These are phyloP conservation scores for Neofusicoccum ribis DNA, from an alignment of 2,329 filamentous ascomycete genomes.

Conservation along the genomic window DNA sequence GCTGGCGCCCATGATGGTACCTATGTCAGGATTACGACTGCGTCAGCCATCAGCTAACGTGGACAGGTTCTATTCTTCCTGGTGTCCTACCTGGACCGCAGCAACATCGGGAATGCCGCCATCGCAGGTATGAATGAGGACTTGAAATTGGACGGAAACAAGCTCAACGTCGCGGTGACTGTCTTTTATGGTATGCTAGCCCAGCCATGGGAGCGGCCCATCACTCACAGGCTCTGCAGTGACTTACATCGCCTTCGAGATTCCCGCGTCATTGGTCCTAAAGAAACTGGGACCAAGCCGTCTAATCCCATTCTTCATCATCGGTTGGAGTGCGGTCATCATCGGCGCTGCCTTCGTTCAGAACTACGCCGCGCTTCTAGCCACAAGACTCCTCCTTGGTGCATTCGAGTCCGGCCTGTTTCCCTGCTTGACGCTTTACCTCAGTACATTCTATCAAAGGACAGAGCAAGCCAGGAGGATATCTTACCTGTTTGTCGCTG, in stretches of 20 bases:
- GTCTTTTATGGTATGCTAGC: constrained; percentile 36
- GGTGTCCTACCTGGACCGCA: constrained; percentile 74
- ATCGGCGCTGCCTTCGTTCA: constrained; percentile 68
- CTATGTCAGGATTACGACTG: constrained; percentile 25
- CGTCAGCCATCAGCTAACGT: constrained; percentile 31
- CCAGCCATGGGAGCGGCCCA: neutral
- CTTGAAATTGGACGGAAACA: constrained; percentile 58
- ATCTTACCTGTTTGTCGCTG: constrained; percentile 70
- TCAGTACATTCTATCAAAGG: constrained; percentile 76
- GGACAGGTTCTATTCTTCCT: constrained; percentile 62
- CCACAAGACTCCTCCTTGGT: constrained; percentile 69
- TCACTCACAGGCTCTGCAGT: constrained; percentile 32
- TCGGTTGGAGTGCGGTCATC: constrained; percentile 62
- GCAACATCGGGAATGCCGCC: constrained; percentile 71
- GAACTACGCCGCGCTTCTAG: constrained; percentile 66
- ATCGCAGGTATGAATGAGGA: constrained; percentile 65
- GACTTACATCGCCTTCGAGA: constrained; percentile 48
- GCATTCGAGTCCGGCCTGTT: constrained; percentile 70
- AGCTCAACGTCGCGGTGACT: constrained; percentile 62
- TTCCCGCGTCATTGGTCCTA: constrained; percentile 48
- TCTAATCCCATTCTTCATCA: constrained; percentile 62
- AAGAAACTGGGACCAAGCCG: constrained; percentile 48
- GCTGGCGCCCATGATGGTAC: constrained; percentile 67
- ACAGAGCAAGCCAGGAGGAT: constrained; percentile 70
- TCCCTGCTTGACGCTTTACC: constrained; percentile 68